Percentiles rank a stretch among this genome's conserved stretches.
phyloP scores from a whole-genome alignment of 306 rosid species.

The Macrotyloma uniflorum region DNA sequence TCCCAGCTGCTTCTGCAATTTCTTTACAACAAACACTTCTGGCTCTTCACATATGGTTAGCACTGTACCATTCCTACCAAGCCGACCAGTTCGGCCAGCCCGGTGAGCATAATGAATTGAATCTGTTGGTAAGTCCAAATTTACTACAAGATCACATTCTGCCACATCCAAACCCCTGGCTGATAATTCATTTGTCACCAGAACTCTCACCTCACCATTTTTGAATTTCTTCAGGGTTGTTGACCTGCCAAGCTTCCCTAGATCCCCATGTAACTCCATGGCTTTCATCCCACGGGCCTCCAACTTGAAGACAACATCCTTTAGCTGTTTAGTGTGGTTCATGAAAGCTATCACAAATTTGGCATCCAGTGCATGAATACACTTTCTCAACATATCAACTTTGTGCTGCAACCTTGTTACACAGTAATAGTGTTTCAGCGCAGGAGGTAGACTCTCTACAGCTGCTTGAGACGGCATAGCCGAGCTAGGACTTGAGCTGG shows the following conservation, averaged over 20 bases:
- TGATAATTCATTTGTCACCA: constrained; percentile 87
- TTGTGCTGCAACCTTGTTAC: constrained; percentile 84
- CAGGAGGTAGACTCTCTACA: constrained; percentile 78
- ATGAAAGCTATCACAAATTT: constrained; percentile 87
- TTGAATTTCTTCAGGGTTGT: constrained; percentile 86
- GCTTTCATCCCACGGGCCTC: constrained; percentile 91
- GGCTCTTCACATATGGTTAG: constrained; percentile 82
- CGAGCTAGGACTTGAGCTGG: constrained; percentile 38
- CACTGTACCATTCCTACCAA: constrained; percentile 89
- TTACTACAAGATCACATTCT: constrained; percentile 96
- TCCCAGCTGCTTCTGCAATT: constrained; percentile 87
- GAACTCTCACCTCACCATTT: constrained; percentile 78
- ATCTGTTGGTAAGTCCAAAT: constrained; percentile 88
- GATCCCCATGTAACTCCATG: constrained; percentile 90
- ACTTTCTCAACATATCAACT: constrained; percentile 80
- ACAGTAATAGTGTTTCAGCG: constrained; percentile 78
- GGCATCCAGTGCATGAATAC: constrained; percentile 92
- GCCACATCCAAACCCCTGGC: constrained; percentile 96
- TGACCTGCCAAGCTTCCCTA: constrained; percentile 90
- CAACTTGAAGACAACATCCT: constrained; percentile 88
- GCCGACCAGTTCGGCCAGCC: constrained; percentile 92
- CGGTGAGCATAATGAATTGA: constrained; percentile 90
- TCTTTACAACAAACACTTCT: constrained; percentile 89
- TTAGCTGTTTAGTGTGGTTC: constrained; percentile 90
- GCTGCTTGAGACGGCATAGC: constrained; percentile 54